phyloP scores from a whole-genome alignment of 2,329 filamentous ascomycete species.

The Colletotrichum lentis region DNA sequence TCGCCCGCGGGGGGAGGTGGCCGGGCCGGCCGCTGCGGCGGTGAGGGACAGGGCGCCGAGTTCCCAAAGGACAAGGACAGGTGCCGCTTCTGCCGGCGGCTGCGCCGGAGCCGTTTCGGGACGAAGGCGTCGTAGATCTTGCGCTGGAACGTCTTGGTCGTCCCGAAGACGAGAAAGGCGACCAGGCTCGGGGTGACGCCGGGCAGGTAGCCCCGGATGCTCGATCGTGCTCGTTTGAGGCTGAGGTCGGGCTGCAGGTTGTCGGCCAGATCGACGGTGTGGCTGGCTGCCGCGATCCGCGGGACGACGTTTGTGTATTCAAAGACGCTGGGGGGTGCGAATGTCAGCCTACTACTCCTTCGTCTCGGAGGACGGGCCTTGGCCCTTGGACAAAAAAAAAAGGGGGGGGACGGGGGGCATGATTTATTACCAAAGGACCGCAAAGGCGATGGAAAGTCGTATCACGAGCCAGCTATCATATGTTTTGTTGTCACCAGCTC shows the following conservation, averaged over 20 bases:
- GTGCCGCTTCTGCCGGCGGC: background rate
- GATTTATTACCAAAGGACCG: conserved; percentile 50
- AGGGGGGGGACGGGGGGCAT: accelerated
- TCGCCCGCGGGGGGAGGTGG: conserved; percentile 3
- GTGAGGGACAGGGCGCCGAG: background rate
- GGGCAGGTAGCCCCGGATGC: conserved; percentile 41
- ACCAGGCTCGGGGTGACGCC: conserved; percentile 42
- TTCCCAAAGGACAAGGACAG: conserved; percentile 11
- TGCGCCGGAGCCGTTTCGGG: background rate
- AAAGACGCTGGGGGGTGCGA: background rate
- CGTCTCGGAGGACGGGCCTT: no score
- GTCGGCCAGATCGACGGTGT: conserved; percentile 43
- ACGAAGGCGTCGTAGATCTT: conserved; percentile 21
- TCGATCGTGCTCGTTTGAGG: conserved; percentile 33
- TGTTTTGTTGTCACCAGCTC: conserved; percentile 43
- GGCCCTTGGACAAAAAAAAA: no score
- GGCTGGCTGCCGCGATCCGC: conserved; percentile 45
- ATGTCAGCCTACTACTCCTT: background rate
- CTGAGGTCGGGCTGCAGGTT: conserved; percentile 47
- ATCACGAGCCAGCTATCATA: conserved; percentile 57
- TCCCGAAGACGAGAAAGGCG: conserved; percentile 42
- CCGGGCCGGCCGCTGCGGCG: background rate
- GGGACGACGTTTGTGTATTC: conserved; percentile 42
- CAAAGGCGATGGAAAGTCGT: conserved; percentile 55
- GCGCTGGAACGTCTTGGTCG: conserved; percentile 40